Base-by-base conservation (phyloP, 768 basidiomycete species). In the Kwoniella sp. region DNA sequence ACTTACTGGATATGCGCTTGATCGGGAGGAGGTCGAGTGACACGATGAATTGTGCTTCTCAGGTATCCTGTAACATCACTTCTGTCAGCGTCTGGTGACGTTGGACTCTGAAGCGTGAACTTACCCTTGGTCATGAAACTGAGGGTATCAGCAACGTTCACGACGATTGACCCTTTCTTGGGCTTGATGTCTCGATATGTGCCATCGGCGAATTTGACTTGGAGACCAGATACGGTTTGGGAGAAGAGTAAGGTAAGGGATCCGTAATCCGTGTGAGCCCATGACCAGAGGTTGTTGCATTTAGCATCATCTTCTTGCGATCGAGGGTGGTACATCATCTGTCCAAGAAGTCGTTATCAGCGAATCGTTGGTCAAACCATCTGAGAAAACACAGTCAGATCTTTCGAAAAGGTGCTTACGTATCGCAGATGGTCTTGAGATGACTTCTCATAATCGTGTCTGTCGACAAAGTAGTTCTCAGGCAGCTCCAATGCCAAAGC, bases 321-420 rank as follows among this genome's bases (percentile, higher is more conserved):
- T 37, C 69, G 55, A 26, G 69, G 69, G 46, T 80, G 77, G 63
- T 88, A 88, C 80, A 88, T 87, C 86, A 87, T 87, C 74, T 68
- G 29, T n/a, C 85, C n/a, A 15, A 15, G 26, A n/a, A n/a, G n/a
- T n/a, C n/a, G n/a, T n/a, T n/a, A n/a, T n/a, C n/a, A n/a, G n/a
- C n/a, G n/a, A n/a, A n/a, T n/a, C n/a, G n/a, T n/a, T n/a, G n/a
- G n/a, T n/a, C n/a, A n/a, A n/a, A n/a, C n/a, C n/a, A n/a, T n/a
- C n/a, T n/a, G n/a, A n/a, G n/a, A n/a, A n/a, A n/a, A n/a, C n/a
- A n/a, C n/a, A n/a, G n/a, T n/a, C n/a, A n/a, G n/a, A n/a, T n/a
- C n/a, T n/a, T n/a, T n/a, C n/a, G n/a, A n/a, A 27, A 17, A 25
- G 51, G 21, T 9, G 48, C 37, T 30, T 24, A 62, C 58, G 15